phyloP scores from a whole-genome alignment of 805 yeast genomes.

The Lipomyces starkeyi region DNA sequence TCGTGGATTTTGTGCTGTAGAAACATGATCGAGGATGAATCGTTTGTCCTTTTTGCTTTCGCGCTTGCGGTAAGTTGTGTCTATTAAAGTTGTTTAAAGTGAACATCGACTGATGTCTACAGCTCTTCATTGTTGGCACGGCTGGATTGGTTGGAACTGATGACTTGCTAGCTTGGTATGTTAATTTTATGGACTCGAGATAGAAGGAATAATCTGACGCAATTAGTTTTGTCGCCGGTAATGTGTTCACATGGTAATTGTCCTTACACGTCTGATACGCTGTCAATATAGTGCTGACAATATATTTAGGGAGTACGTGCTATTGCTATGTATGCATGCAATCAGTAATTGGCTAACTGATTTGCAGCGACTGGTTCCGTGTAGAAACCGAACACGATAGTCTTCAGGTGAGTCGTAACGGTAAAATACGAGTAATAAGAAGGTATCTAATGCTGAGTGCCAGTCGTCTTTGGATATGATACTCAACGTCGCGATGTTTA shows the following conservation, averaged over 20 bases:
- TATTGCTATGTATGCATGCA: neutral
- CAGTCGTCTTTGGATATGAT: conserved; percentile 70
- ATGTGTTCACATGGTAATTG: conserved; percentile 62
- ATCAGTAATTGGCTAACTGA: neutral
- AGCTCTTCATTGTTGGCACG: conserved; percentile 62
- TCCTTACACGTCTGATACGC: neutral
- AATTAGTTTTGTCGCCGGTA: conserved; percentile 65
- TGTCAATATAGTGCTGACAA: neutral
- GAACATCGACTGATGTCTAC: no score
- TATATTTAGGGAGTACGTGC: conserved; percentile 49
- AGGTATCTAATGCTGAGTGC: neutral
- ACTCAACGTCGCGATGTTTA: conserved; percentile 68
- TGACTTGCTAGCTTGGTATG: conserved; percentile 65
- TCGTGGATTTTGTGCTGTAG: conserved; percentile 5
- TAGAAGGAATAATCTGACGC: neutral
- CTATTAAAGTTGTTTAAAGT: neutral
- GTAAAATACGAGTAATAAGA: no score
- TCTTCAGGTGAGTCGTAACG: conserved; percentile 43
- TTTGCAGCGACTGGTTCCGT: conserved; percentile 59
- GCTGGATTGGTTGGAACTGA: conserved; percentile 72
- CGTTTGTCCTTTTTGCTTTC: conserved; percentile 60
- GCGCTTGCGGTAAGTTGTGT: conserved; percentile 50
- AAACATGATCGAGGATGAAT: conserved; percentile 65
- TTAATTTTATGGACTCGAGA: neutral
- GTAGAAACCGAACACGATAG: conserved; percentile 64